These are phyloP conservation scores for Tremellales sp. DNA, from an alignment of 1,284 basidiomycete genomes.

Conservation along the genomic window DNA sequence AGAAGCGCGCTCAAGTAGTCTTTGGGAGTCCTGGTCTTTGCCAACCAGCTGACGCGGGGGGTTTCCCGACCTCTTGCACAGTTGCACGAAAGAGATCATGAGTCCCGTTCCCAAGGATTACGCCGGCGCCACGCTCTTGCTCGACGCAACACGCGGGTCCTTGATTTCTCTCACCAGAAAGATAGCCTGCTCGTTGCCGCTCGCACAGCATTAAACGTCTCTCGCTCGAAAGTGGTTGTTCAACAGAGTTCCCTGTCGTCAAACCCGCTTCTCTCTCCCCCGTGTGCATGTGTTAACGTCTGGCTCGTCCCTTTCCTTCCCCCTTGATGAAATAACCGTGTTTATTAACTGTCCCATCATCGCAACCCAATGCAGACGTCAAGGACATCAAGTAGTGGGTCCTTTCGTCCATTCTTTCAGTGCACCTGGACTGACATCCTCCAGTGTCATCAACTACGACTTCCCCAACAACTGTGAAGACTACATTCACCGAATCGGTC, in stretches of 20 bases:
- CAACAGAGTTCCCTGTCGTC: constrained; percentile 12
- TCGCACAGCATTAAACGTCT: no score
- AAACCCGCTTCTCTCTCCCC: background rate
- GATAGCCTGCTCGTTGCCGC: no score
- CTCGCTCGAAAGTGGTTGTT: constrained; percentile 20
- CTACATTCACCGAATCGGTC: constrained; percentile 56
- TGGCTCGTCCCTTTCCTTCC: constrained; percentile 8
- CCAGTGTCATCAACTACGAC: constrained; percentile 52
- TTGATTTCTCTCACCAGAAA: no score
- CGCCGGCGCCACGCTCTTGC: no score
- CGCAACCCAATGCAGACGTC: constrained; percentile 36
- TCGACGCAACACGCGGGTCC: no score
- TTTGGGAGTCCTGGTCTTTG: no score
- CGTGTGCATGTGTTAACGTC: constrained; percentile 1
- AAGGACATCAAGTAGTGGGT: constrained; percentile 43
- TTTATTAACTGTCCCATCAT: constrained; percentile 10
- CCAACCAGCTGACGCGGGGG: no score
- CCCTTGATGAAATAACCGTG: constrained; percentile 19
- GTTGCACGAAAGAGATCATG: no score
- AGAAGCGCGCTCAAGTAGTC: no score
- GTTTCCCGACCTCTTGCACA: no score
- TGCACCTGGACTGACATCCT: constrained; percentile 1
- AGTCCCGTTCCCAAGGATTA: no score
- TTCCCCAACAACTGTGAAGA: constrained; percentile 87
- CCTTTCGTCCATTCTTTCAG: background rate